A percentile compares a stretch with the other conserved stretches of the same genome.
These are phyloP conservation scores for Wickerhamiella australiensis DNA, from an alignment of 805 yeast species.

Conservation along the genomic window DNA sequence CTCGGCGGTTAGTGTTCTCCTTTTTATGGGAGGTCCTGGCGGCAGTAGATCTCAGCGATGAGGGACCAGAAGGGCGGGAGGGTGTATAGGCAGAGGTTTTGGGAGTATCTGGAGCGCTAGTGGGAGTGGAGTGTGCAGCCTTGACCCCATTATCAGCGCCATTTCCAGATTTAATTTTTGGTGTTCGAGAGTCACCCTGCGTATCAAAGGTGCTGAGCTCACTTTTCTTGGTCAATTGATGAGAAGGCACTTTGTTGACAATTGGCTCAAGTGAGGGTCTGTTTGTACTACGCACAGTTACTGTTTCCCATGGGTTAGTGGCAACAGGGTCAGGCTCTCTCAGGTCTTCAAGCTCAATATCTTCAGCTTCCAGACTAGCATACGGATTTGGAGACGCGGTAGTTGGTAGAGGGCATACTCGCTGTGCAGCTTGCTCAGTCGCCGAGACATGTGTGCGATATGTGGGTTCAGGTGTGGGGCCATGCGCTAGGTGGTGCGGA, in stretches of 20 bases:
- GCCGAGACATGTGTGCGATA: background rate
- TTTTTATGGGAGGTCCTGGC: background rate
- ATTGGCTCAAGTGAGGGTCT: background rate
- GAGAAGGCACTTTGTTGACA: background rate
- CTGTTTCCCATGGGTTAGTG: conserved; percentile 2
- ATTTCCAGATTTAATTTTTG: background rate
- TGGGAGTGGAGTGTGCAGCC: no score
- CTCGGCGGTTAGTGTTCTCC: background rate
- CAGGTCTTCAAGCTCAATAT: background rate
- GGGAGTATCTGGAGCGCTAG: background rate
- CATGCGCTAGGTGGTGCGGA: conserved; percentile 1
- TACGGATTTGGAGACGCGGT: background rate
- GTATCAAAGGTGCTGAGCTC: background rate
- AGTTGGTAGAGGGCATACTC: background rate
- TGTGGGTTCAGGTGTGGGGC: conserved; percentile 2
- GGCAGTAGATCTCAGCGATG: background rate
- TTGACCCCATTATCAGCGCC: no score
- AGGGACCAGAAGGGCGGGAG: background rate
- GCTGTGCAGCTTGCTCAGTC: background rate
- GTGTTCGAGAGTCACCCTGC: background rate
- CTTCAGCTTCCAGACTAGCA: background rate
- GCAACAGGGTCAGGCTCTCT: background rate
- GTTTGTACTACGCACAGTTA: background rate
- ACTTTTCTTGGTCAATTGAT: background rate
- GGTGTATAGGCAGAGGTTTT: background rate